Percentiles rank a stretch among this genome's conserved stretches.
phyloP scores from a whole-genome alignment of 495 filamentous ascomycete genomes.

The Penicilliopsis zonata region DNA sequence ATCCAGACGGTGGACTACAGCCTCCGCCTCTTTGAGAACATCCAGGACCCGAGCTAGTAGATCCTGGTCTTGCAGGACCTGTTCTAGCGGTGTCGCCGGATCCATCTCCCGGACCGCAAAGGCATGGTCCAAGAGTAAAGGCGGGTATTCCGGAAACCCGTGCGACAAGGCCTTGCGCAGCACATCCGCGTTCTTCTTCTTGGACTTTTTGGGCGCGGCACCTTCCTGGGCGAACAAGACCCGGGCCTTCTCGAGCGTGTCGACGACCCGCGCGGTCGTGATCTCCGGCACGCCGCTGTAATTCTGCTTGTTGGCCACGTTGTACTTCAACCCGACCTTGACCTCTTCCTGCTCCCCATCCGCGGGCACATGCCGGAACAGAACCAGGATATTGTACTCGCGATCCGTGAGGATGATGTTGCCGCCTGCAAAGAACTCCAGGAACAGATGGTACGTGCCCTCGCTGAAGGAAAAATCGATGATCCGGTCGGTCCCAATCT shows the following conservation, averaged over 20 bases:
- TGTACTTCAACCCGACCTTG: constrained; percentile 63
- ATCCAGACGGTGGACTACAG: constrained; percentile 32
- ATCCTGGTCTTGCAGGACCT: constrained; percentile 54
- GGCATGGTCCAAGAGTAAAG: constrained; percentile 76
- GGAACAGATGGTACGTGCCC: constrained; percentile 71
- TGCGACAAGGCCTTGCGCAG: constrained; percentile 68
- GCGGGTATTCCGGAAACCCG: constrained; percentile 76
- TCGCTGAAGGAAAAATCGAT: constrained; percentile 89
- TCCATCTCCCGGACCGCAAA: constrained; percentile 59
- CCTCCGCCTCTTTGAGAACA: constrained; percentile 52
- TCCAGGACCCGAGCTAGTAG: constrained; percentile 50
- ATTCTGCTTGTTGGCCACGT: constrained; percentile 71
- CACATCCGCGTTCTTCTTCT: constrained; percentile 63
- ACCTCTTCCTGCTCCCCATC: constrained; percentile 65
- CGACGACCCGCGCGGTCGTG: constrained; percentile 56
- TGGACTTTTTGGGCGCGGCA: constrained; percentile 57
- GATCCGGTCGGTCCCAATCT: constrained; percentile 88
- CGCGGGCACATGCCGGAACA: constrained; percentile 67
- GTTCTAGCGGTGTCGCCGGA: constrained; percentile 45
- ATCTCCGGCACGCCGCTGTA: constrained; percentile 59
- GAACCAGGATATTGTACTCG: constrained; percentile 62
- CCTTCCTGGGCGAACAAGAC: constrained; percentile 39
- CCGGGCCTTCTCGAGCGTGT: constrained; percentile 55
- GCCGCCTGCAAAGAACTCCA: constrained; percentile 95
- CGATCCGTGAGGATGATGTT: constrained; percentile 87